Conservation (phyloP, 805 yeast genomes). For the Saturnispora quitensis region DNA sequence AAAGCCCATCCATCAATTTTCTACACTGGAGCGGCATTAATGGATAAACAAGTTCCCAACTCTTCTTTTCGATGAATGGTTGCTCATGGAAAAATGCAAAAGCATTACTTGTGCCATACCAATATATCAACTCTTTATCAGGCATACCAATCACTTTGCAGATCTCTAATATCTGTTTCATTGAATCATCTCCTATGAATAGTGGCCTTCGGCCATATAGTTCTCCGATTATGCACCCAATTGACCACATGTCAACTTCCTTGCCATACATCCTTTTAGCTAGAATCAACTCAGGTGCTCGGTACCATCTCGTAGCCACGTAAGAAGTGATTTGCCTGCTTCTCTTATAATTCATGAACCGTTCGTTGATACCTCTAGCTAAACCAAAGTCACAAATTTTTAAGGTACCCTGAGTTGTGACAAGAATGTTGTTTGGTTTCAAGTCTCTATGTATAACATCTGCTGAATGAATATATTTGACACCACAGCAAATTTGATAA, state of each 20-base stretch:
- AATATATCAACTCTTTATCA: conserved; percentile 32
- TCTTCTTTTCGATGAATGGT: conserved; percentile 32
- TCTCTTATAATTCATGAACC: conserved; percentile 17
- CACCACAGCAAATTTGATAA: conserved; percentile 79
- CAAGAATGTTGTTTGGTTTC: conserved; percentile 83
- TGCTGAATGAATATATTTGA: conserved; percentile 85
- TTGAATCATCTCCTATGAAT: conserved; percentile 65
- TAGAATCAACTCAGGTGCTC: conserved; percentile 85
- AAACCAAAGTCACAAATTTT: conserved; percentile 93
- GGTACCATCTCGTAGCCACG: conserved; percentile 92
- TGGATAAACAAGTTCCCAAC: conserved; percentile 54
- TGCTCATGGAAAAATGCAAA: conserved; percentile 39
- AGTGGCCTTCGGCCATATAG: conserved; percentile 72
- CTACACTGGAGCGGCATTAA: conserved; percentile 36
- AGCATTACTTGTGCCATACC: conserved; percentile 39
- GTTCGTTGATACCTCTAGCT: conserved; percentile 59
- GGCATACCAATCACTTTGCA: conserved; percentile 69
- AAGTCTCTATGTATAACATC: conserved; percentile 88
- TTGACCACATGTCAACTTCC: conserved; percentile 85
- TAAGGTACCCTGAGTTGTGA: conserved; percentile 60
- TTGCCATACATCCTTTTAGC: conserved; percentile 52
- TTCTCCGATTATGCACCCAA: conserved; percentile 86
- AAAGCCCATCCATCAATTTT: conserved; percentile 42
- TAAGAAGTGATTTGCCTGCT: conserved; percentile 52
- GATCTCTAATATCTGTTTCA: conserved; percentile 65